Percentiles rank a stretch among this genome's conserved stretches.
Conservation (phyloP, 1,139 yeast species). For the Yamadazyma sp. region DNA sequence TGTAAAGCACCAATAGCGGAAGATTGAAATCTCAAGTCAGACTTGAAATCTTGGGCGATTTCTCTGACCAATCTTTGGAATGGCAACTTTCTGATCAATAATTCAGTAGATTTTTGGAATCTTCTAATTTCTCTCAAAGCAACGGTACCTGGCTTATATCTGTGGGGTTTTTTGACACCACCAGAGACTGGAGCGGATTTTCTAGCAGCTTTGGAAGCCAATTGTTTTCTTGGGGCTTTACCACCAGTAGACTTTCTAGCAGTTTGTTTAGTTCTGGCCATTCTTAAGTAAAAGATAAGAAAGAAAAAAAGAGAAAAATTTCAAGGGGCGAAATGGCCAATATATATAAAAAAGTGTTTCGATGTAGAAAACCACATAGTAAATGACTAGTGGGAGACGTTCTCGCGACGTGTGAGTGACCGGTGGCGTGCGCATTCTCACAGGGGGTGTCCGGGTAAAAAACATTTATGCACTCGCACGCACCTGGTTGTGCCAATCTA, state of each 20-base stretch:
- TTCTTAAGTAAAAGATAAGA: conserved; percentile 13
- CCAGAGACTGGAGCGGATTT: conserved; percentile 54
- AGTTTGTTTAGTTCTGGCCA: conserved; percentile 57
- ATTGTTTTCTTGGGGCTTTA: conserved; percentile 55
- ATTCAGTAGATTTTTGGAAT: conserved; percentile 53
- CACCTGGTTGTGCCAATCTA: neutral
- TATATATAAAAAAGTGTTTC: neutral
- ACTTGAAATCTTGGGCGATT: conserved; percentile 50
- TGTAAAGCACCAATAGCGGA: conserved; percentile 55
- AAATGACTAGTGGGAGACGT: neutral
- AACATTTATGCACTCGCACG: no score
- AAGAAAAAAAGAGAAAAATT: conserved; percentile 6
- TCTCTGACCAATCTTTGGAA: conserved; percentile 52
- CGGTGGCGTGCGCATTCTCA: no score
- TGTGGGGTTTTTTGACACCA: conserved; percentile 55
- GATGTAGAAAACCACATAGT: neutral
- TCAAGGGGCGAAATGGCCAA: conserved; percentile 4
- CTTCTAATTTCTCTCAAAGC: conserved; percentile 57
- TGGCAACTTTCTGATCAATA: conserved; percentile 53
- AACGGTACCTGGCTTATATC: conserved; percentile 58
- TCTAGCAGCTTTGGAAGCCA: conserved; percentile 55
- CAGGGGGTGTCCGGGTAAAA: conserved; percentile 1
- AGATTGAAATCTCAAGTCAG: conserved; percentile 53
- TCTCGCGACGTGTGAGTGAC: no score
- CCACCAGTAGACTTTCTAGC: conserved; percentile 58